A percentile compares a stretch with the other conserved stretches of the same genome.
Evolutionary conservation across 2,329 filamentous ascomycete genomes (phyloP).

Genomic region (Fusarium sp.): DNA sequence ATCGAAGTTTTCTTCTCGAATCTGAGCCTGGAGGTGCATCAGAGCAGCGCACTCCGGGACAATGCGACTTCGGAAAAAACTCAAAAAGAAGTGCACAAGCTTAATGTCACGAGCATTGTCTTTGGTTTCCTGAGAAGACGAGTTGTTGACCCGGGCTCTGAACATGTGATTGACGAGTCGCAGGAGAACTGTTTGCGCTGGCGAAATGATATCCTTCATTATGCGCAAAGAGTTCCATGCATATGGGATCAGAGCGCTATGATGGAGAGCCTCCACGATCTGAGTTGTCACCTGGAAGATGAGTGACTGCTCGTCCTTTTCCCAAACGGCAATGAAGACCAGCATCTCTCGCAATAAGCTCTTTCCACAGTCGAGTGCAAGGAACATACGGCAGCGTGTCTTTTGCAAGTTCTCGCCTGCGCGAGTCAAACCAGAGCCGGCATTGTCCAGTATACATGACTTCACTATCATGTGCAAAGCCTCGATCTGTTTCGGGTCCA

Average conservation of each 20-base stretch:
- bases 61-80: constrained; percentile 89
- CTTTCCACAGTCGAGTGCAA: constrained; percentile 89
- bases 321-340: constrained; percentile 97
- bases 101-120: constrained; percentile 68
- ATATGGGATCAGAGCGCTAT: constrained; percentile 89
- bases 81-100: constrained; percentile 88
- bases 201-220: constrained; percentile 95
- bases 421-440: constrained; percentile 73
- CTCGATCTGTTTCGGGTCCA: constrained; percentile 95
- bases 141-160: constrained; percentile 63
- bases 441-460: constrained; percentile 88
- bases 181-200: constrained; percentile 91
- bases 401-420: constrained; percentile 87
- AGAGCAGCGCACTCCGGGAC: constrained; percentile 95
- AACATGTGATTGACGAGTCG: constrained; percentile 93
- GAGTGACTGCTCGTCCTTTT: constrained; percentile 89
- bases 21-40: constrained; percentile 92
- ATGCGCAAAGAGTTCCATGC: constrained; percentile 92
- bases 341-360: constrained; percentile 90
- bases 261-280: constrained; percentile 92
- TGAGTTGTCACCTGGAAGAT: constrained; percentile 98
- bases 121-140: constrained; percentile 58
- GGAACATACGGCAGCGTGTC: constrained; percentile 86
- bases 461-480: constrained; percentile 98
- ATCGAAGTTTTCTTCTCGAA: constrained; percentile 78